Conservation (phyloP, 2,329 filamentous ascomycete genomes). For the Phialophora chinensis region DNA sequence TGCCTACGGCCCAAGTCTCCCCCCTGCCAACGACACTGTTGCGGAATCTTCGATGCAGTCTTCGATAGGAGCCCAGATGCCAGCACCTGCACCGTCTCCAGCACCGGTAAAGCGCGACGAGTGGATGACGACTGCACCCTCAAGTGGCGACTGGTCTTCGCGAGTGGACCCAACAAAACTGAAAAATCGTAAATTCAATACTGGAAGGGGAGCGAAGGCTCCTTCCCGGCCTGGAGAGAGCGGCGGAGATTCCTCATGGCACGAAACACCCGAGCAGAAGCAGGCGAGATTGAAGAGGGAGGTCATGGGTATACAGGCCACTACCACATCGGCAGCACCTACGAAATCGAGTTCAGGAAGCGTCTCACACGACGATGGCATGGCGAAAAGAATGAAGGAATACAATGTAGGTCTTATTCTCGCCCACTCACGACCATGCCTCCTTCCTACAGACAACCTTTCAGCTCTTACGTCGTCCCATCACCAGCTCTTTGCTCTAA, state of each 20-base stretch:
- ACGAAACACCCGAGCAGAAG: slow-evolving; percentile 89
- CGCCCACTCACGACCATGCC: not conserved
- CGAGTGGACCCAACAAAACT: slow-evolving; percentile 83
- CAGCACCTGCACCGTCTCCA: slow-evolving; percentile 45
- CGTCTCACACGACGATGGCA: slow-evolving; percentile 45
- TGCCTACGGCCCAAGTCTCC: slow-evolving; percentile 51
- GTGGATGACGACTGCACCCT: slow-evolving; percentile 79
- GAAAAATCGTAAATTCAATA: slow-evolving; percentile 81
- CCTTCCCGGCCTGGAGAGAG: slow-evolving; percentile 47
- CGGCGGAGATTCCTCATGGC: slow-evolving; percentile 73
- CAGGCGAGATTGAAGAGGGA: slow-evolving; percentile 79
- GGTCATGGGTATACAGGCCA: slow-evolving; percentile 71
- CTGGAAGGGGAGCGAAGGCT: slow-evolving; percentile 64
- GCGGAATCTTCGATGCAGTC: slow-evolving; percentile 37
- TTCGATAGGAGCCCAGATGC: slow-evolving; percentile 39
- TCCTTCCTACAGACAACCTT: not conserved
- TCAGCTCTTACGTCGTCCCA: not conserved
- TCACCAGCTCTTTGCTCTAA: not conserved
- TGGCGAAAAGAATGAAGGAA: slow-evolving; percentile 60
- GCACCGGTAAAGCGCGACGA: slow-evolving; percentile 70
- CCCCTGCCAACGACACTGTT: slow-evolving; percentile 41
- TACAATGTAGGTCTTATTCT: slow-evolving; percentile 59
- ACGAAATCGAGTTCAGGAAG: slow-evolving; percentile 31
- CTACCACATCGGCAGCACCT: slow-evolving; percentile 23
- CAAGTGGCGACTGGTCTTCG: slow-evolving; percentile 58